These are phyloP conservation scores for Trichoderma sp. DNA, from an alignment of 2,329 filamentous ascomycete genomes.

Conservation along the genomic window DNA sequence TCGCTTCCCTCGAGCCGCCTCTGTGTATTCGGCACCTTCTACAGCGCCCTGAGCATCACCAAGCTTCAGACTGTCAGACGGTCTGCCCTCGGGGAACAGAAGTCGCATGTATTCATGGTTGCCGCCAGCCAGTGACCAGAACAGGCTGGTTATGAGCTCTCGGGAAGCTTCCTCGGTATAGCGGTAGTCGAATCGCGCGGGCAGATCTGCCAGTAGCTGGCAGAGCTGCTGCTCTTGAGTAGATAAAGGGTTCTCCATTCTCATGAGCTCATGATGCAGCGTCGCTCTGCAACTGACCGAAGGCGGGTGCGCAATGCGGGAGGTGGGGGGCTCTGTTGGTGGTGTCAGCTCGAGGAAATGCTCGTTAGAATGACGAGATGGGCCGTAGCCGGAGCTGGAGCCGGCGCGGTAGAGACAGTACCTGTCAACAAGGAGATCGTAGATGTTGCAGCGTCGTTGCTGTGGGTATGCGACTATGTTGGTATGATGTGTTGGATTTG, in stretches of 20 bases:
- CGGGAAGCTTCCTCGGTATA: slow-evolving; percentile 70
- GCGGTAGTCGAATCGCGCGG: slow-evolving; percentile 68
- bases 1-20: slow-evolving; percentile 84
- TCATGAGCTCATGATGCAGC: slow-evolving; percentile 32
- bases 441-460: neutral
- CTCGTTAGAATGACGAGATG: neutral
- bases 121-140: slow-evolving; percentile 79
- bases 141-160: slow-evolving; percentile 75
- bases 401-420: neutral
- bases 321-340: slow-evolving; percentile 5
- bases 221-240: slow-evolving; percentile 80
- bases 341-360: neutral
- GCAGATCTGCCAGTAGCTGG: slow-evolving; percentile 75
- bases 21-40: slow-evolving; percentile 92
- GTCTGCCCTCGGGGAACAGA: slow-evolving; percentile 77
- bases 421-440: neutral
- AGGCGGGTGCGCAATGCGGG: neutral
- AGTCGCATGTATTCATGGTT: slow-evolving; percentile 70
- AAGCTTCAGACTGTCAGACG: slow-evolving; percentile 68
- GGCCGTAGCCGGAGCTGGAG: neutral
- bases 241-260: slow-evolving; percentile 54
- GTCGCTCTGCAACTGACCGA: neutral
- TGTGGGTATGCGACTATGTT: neutral
- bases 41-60: slow-evolving; percentile 86
- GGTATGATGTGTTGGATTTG: neutral